phyloP scores from a whole-genome alignment of 192 early-diverging fungal genomes.

The Coemansia sp. region DNA sequence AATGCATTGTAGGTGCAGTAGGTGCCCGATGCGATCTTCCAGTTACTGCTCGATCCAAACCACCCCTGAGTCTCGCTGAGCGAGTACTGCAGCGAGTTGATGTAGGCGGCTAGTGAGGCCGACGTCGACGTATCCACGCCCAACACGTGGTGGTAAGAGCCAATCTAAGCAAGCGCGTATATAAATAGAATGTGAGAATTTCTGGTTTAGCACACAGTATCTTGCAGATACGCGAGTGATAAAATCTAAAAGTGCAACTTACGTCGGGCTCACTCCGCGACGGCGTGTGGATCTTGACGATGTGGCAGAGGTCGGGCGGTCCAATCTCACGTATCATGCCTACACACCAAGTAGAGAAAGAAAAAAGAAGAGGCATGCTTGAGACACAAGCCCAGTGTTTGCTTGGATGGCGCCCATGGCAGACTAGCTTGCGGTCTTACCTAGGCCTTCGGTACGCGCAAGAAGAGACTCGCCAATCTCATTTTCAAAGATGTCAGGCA shows the following conservation, averaged over 20 bases:
- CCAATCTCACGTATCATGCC: slow-evolving; percentile 89
- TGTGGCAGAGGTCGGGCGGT: slow-evolving; percentile 96
- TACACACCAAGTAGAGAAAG: slow-evolving; percentile 26
- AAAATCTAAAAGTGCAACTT: slow-evolving; percentile 9
- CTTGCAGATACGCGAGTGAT: background rate
- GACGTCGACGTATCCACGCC: slow-evolving; percentile 89
- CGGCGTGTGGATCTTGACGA: slow-evolving; percentile 82
- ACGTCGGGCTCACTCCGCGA: slow-evolving; percentile 44
- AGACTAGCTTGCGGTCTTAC: slow-evolving; percentile 54
- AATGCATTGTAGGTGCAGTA: slow-evolving; percentile 98
- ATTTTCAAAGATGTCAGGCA: slow-evolving; percentile 97
- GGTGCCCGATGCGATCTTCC: slow-evolving; percentile 70
- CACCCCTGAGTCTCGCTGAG: slow-evolving; percentile 43
- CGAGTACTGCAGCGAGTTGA: slow-evolving; percentile 91
- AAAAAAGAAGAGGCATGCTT: slow-evolving; percentile 1
- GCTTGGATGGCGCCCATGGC: background rate
- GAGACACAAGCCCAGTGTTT: background rate
- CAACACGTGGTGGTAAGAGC: slow-evolving; percentile 76
- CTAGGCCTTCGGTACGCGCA: slow-evolving; percentile 86
- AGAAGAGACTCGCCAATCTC: slow-evolving; percentile 85
- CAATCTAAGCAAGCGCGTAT: slow-evolving; percentile 61
- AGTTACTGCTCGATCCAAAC: slow-evolving; percentile 49
- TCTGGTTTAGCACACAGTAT: background rate
- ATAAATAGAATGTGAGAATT: slow-evolving; percentile 10
- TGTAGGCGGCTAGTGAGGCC: slow-evolving; percentile 94